Conservation (phyloP, 2,329 filamentous ascomycete genomes). For the Penicillium sp. region DNA sequence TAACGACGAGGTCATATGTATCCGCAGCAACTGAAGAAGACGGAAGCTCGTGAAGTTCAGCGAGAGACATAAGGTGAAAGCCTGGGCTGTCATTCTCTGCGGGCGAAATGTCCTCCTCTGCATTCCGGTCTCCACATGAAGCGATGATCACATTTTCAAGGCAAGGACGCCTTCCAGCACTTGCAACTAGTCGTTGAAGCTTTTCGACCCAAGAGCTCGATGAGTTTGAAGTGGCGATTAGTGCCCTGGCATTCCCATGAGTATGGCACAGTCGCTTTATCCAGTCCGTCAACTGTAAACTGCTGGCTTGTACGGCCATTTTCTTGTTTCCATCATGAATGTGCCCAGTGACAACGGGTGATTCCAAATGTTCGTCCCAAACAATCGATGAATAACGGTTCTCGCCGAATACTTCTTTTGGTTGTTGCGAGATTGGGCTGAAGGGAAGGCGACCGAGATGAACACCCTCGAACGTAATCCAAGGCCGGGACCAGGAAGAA, state of each 20-base stretch:
- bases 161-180: conserved; percentile 11
- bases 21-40: conserved; percentile 8
- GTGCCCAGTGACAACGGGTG: conserved; percentile 7
- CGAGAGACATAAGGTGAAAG: conserved; percentile 1
- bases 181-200: conserved; percentile 1
- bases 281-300: conserved; percentile 16
- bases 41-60: conserved; percentile 5
- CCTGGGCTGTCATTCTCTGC: not conserved
- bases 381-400: conserved; percentile 16
- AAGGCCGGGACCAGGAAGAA: conserved; percentile 15
- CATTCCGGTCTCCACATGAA: conserved; percentile 3
- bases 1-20: conserved; percentile 13
- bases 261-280: conserved; percentile 19
- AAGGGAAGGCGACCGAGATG: conserved; percentile 21
- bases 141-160: conserved; percentile 11
- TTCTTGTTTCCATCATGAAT: conserved; percentile 2
- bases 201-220: conserved; percentile 6
- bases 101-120: not conserved
- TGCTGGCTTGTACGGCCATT: conserved; percentile 1
- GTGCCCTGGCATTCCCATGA: conserved; percentile 11
- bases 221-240: conserved; percentile 6
- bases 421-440: conserved; percentile 13
- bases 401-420: conserved; percentile 1
- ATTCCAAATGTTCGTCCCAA: conserved; percentile 21
- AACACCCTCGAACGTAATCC: conserved; percentile 23